These are phyloP conservation scores for Phytopythium aichiense DNA, from an alignment of 352 stramenopile species.

Conservation along the genomic window DNA sequence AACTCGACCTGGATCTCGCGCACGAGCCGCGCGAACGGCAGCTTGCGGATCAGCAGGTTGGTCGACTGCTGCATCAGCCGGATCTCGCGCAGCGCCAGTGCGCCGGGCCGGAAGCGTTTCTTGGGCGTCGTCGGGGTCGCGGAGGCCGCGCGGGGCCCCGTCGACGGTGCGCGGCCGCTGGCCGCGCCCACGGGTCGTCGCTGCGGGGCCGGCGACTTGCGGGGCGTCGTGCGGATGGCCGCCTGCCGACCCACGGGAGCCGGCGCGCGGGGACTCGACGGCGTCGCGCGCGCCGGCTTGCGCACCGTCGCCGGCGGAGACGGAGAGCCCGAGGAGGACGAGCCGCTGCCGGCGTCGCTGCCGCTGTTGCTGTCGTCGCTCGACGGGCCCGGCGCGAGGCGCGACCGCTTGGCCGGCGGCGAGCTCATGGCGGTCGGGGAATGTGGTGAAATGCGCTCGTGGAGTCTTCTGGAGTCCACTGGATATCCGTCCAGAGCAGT, in stretches of 20 bases:
- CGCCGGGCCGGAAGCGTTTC: slow-evolving; percentile 63
- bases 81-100: slow-evolving; percentile 94
- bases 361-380: slow-evolving; percentile 30
- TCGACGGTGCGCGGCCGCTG: not conserved
- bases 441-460: slow-evolving; percentile 7
- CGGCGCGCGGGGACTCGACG: not conserved
- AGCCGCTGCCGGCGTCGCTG: slow-evolving; percentile 25
- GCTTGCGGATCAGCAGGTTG: slow-evolving; percentile 93
- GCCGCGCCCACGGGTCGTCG: slow-evolving; percentile 10
- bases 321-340: slow-evolving; percentile 16
- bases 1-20: slow-evolving; percentile 91
- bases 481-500: too few relatives aligned
- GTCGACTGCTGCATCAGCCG: slow-evolving; percentile 94
- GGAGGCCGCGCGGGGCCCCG: not conserved
- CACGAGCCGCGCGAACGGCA: slow-evolving; percentile 96
- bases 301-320: slow-evolving; percentile 22
- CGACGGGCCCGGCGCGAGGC: slow-evolving; percentile 10
- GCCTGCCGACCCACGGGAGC: slow-evolving; percentile 32
- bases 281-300: not conserved
- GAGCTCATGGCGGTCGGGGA: slow-evolving; percentile 7
- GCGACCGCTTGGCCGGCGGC: slow-evolving; percentile 11
- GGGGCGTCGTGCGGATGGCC: slow-evolving; percentile 34
- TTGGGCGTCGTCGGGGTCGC: slow-evolving; percentile 21
- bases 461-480: not conserved
- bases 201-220: slow-evolving; percentile 23